Conservation (phyloP, 179 eudicot genomes). For the Nepenthes alata region DNA sequence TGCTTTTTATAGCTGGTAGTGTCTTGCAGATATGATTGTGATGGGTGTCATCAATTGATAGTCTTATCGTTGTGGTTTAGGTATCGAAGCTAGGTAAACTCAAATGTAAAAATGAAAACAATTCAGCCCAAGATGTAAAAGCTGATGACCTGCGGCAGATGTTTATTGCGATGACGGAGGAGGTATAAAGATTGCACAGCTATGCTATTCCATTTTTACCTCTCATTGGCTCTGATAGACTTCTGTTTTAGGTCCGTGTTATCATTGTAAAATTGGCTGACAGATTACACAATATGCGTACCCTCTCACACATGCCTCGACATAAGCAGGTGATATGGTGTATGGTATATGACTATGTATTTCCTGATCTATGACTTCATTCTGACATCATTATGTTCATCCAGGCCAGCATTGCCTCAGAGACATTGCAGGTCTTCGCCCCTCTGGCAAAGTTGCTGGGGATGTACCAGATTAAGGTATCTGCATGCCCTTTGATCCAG, state of each 20-base stretch:
- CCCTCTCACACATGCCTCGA: slow-evolving; percentile 93
- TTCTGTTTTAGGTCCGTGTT: slow-evolving; percentile 73
- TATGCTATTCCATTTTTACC: neutral
- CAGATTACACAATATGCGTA: slow-evolving; percentile 97
- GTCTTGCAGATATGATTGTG: slow-evolving; percentile 1
- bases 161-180: slow-evolving; percentile 98
- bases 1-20: slow-evolving; percentile 10
- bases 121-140: slow-evolving; percentile 82
- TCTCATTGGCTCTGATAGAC: neutral
- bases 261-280: slow-evolving; percentile 95
- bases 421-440: slow-evolving; percentile 96
- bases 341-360: slow-evolving; percentile 1
- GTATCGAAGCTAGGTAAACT: slow-evolving; percentile 94
- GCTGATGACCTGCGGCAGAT: slow-evolving; percentile 95
- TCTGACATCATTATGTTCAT: slow-evolving; percentile 10
- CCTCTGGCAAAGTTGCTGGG: slow-evolving; percentile 94
- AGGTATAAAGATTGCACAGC: slow-evolving; percentile 23
- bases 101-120: slow-evolving; percentile 59
- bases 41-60: neutral
- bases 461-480: slow-evolving; percentile 95
- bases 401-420: slow-evolving; percentile 88
- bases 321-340: slow-evolving; percentile 67
- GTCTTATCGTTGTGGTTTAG: slow-evolving; percentile 24
- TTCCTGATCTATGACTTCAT: neutral
- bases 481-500: neutral